A percentile compares a stretch with the other conserved stretches of the same genome.
Conservation (phyloP, 2,329 filamentous ascomycete genomes). For the Fusarium denticulatum region DNA sequence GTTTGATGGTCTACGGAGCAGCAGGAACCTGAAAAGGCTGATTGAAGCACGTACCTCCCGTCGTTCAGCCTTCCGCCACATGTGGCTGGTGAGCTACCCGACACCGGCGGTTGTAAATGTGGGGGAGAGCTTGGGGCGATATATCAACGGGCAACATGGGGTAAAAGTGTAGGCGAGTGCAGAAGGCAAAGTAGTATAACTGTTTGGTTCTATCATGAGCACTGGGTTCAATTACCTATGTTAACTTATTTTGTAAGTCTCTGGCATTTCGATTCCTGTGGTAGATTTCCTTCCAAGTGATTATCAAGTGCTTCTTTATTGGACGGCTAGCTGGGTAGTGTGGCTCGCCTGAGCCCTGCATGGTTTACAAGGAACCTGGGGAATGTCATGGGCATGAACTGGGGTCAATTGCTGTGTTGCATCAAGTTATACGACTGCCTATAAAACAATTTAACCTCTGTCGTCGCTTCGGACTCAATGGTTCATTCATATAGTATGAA, state of each 20-base stretch:
- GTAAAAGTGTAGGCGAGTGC: not conserved
- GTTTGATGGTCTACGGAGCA: conserved; percentile 1
- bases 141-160: not conserved
- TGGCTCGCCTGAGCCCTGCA: conserved; percentile 35
- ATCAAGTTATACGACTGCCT: not conserved
- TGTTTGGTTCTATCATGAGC: not conserved
- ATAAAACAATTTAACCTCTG: not conserved
- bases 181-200: not conserved
- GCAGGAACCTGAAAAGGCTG: conserved; percentile 28
- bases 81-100: conserved; percentile 23
- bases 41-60: conserved; percentile 19
- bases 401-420: not conserved
- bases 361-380: conserved; percentile 28
- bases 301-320: conserved; percentile 20
- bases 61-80: conserved; percentile 24
- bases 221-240: not conserved
- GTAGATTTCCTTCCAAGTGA: not conserved
- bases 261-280: not conserved
- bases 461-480: no score
- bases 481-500: not conserved
- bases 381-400: conserved; percentile 16
- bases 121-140: not conserved
- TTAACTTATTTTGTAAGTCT: not conserved
- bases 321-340: conserved; percentile 2
- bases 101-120: conserved; percentile 16